phyloP scores from a whole-genome alignment of 2,329 filamentous ascomycete genomes.

The Cyclaneusma minus region DNA sequence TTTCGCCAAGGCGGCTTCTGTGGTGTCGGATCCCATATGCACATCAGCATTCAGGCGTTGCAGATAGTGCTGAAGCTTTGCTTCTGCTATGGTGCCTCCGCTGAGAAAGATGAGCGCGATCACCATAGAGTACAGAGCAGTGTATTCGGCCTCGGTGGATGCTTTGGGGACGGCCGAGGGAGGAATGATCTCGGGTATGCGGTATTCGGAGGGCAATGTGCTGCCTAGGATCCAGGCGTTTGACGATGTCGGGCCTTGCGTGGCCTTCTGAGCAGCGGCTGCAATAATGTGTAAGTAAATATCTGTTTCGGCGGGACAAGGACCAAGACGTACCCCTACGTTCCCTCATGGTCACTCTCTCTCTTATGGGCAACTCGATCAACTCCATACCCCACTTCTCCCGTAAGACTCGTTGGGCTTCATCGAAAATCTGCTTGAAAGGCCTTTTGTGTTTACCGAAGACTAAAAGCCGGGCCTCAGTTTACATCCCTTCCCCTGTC shows the following conservation, averaged over 20 bases:
- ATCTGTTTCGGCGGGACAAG: background rate
- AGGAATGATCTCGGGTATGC: conserved; percentile 47
- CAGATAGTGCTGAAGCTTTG: conserved; percentile 64
- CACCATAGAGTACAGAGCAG: conserved; percentile 65
- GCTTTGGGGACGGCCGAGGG: conserved; percentile 51
- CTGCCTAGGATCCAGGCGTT: conserved; percentile 67
- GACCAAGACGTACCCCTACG: conserved; percentile 43
- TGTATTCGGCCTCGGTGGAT: conserved; percentile 62
- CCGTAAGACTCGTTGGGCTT: conserved; percentile 58
- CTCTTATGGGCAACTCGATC: conserved; percentile 63
- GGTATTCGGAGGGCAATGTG: conserved; percentile 52
- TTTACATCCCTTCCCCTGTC: too few relatives aligned
- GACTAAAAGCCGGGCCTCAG: too few relatives aligned
- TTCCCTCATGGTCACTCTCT: conserved; percentile 69
- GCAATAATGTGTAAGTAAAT: conserved; percentile 2
- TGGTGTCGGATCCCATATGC: conserved; percentile 58
- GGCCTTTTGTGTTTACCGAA: conserved; percentile 51
- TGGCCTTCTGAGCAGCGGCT: conserved; percentile 22
- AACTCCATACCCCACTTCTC: conserved; percentile 84
- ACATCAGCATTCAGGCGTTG: conserved; percentile 59
- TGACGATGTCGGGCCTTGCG: conserved; percentile 35
- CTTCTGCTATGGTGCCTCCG: conserved; percentile 59
- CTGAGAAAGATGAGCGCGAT: conserved; percentile 63
- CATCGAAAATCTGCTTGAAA: conserved; percentile 64
- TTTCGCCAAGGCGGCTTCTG: conserved; percentile 56